A percentile compares a stretch with the other conserved stretches of the same genome.
phyloP scores from a whole-genome alignment of 1,139 yeast species.

The Lodderomyces elongisporus region DNA sequence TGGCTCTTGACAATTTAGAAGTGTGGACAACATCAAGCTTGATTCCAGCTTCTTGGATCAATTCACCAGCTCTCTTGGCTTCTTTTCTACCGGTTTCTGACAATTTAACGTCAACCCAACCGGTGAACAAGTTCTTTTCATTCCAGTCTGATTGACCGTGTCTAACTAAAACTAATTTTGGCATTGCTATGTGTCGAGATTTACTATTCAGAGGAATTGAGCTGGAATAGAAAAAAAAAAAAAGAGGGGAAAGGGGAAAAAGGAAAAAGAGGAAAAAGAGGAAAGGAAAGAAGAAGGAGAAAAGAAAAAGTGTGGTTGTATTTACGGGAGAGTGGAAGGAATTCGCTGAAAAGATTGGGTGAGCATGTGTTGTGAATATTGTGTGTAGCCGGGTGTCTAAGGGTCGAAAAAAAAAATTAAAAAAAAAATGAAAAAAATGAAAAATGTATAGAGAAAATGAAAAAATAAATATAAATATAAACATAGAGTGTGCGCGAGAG shows the following conservation, averaged over 20 bases:
- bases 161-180: constrained; percentile 78
- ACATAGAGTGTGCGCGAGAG: no score
- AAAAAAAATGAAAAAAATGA: no score
- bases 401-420: neutral
- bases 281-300: constrained; percentile 1
- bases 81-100: constrained; percentile 83
- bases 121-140: constrained; percentile 96
- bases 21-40: constrained; percentile 88
- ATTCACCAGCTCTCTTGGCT: constrained; percentile 91
- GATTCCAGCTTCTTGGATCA: constrained; percentile 81
- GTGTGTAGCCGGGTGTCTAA: no score
- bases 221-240: neutral
- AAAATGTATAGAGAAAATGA: no score
- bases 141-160: constrained; percentile 99
- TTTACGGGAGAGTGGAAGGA: no score
- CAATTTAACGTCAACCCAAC: constrained; percentile 96
- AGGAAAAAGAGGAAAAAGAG: constrained; percentile 1
- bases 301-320: constrained; percentile 4
- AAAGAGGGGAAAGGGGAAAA: no score
- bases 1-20: constrained; percentile 90
- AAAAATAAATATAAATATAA: no score
- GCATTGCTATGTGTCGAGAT: constrained; percentile 30
- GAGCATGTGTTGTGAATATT: no score
- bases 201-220: neutral
- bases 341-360: no score